Conservation (phyloP, 2,329 filamentous ascomycete species). For the Stemphylium lycopersici region DNA sequence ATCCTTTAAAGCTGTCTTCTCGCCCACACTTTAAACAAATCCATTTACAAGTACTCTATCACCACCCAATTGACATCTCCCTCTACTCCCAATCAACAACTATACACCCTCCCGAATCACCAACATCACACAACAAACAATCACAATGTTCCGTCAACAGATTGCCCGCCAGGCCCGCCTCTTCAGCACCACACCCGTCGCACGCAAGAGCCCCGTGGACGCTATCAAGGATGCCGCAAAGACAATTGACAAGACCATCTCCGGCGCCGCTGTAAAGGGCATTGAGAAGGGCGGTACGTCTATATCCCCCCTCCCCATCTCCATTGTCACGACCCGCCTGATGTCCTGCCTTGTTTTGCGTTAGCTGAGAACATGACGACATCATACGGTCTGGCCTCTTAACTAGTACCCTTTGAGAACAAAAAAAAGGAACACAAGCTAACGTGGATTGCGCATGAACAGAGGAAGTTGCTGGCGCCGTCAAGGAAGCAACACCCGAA, state of each 20-base stretch:
- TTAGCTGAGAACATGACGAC: constrained; percentile 18
- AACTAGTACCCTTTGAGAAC: too few species aligned
- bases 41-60: constrained; percentile 13
- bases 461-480: constrained; percentile 59
- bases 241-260: constrained; percentile 62
- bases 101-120: constrained; percentile 3
- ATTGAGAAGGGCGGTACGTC: constrained; percentile 67
- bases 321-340: constrained; percentile 1
- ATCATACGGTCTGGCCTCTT: constrained; percentile 5
- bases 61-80: constrained; percentile 4
- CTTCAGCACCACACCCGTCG: constrained; percentile 60
- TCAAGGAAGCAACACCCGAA: constrained; percentile 45
- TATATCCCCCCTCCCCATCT: not conserved
- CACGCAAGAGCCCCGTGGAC: constrained; percentile 61
- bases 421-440: constrained; percentile 23
- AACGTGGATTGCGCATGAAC: constrained; percentile 12
- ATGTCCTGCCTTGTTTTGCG: constrained; percentile 1
- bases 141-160: constrained; percentile 55
- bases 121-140: constrained; percentile 7
- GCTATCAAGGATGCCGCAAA: constrained; percentile 64
- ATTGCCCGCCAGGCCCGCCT: constrained; percentile 54
- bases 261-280: constrained; percentile 64
- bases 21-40: constrained; percentile 2
- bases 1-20: constrained; percentile 26
- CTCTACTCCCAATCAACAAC: constrained; percentile 1